These are phyloP conservation scores for Rhodosporidiobolus odoratus DNA, from an alignment of 768 basidiomycete species.

Conservation along the genomic window DNA sequence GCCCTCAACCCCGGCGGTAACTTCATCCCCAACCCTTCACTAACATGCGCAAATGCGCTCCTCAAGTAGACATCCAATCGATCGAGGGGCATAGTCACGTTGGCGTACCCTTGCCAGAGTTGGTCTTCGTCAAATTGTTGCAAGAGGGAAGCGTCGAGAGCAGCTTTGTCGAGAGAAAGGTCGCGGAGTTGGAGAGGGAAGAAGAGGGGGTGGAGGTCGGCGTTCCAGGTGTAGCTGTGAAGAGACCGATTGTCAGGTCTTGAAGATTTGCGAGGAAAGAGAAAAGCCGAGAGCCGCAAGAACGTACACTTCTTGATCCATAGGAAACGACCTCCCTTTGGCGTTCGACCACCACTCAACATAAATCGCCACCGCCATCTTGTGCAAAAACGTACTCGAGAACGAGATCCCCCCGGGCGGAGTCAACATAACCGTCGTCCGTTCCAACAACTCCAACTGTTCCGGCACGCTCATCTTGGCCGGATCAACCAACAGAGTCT, in stretches of 20 bases:
- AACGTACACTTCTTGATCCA: no score
- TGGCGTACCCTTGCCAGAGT: background rate
- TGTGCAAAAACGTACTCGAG: constrained; percentile 4
- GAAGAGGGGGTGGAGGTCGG: constrained; percentile 5
- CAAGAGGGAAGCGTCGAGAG: background rate
- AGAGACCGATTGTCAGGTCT: background rate
- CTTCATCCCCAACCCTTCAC: background rate
- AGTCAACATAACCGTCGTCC: background rate
- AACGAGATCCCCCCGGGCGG: constrained; percentile 5
- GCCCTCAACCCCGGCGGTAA: background rate
- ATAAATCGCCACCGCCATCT: background rate
- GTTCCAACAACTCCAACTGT: background rate
- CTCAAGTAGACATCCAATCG: background rate
- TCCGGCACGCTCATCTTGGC: background rate
- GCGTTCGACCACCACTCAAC: background rate
- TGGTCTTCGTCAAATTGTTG: background rate
- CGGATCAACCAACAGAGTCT: background rate
- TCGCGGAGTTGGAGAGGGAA: background rate
- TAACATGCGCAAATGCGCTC: background rate
- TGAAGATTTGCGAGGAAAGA: background rate
- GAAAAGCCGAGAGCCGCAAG: background rate
- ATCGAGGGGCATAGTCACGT: background rate
- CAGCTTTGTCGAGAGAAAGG: background rate
- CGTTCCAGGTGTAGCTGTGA: background rate
- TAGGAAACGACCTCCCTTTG: background rate